phyloP scores from a whole-genome alignment of 129 eudicot species.

The Pittosporum tobira region DNA sequence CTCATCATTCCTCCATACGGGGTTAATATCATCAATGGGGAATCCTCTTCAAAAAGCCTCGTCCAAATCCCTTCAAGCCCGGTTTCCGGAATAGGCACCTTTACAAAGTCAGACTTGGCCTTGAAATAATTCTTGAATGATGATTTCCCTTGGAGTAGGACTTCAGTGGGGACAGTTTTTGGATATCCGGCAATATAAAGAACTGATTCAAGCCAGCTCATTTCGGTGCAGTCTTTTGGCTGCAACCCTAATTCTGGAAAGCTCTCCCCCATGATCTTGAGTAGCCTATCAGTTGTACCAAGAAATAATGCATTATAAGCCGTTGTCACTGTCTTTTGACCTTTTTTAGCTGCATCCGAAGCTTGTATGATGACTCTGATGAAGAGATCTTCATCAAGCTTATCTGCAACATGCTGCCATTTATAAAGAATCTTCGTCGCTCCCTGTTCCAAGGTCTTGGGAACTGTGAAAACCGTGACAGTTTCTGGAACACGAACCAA shows the following conservation, averaged over 20 bases:
- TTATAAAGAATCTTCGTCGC: conserved; percentile 38
- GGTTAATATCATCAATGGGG: conserved; percentile 27
- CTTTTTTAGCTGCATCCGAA: too few species aligned
- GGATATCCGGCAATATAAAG: too few species aligned
- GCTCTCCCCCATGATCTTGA: too few species aligned
- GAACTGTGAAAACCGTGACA: conserved; percentile 55
- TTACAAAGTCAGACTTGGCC: conserved; percentile 28
- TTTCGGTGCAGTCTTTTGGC: too few species aligned
- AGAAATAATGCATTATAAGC: conserved; percentile 53
- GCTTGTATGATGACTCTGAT: conserved; percentile 31
- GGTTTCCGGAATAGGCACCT: conserved; percentile 16
- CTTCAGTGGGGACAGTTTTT: conserved; percentile 9
- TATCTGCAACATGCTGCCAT: conserved; percentile 51
- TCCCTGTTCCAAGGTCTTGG: too few species aligned
- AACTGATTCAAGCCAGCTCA: too few species aligned
- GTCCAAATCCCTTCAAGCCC: conserved; percentile 18
- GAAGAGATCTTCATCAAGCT: too few species aligned
- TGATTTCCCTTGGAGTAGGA: conserved; percentile 27
- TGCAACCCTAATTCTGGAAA: too few species aligned
- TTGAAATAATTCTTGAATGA: too few species aligned
- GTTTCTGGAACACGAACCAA: conserved; percentile 52
- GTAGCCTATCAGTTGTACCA: conserved; percentile 33
- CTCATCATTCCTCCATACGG: conserved; percentile 41
- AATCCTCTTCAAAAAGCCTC: conserved; percentile 10
- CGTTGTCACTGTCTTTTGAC: conserved; percentile 27